Base-by-base conservation (phyloP, 2,329 filamentous ascomycete genomes). In the Dothideomycetidae sp. region DNA sequence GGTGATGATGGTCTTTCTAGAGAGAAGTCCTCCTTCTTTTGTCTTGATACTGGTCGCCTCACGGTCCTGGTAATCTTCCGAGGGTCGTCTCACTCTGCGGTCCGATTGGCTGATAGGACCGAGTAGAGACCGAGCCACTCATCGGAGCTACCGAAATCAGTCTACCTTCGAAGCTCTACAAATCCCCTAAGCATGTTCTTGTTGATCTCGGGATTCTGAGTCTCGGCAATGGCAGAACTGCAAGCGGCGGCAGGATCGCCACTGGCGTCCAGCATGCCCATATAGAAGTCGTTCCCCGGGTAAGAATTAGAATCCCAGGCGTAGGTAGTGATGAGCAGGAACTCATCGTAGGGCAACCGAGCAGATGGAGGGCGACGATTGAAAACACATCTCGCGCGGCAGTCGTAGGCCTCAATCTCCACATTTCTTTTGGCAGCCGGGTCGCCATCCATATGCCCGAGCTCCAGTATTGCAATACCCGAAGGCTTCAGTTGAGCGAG, bases 261-360 rank as follows among this genome's bases (percentile, higher is more conserved):
- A 11, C 46, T 50, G 1, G 44, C 49, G 3, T 37, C 23, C 30
- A 57, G 35, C 17, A 40, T 43, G 1, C 52, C 51, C 5, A 39
- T 23, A 51, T 53, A 57, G 33, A 53, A 57, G 40, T 57, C 52
- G 31, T 57, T 55, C 2, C 54, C 52, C 1, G 52, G 52, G 33
- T 54, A 54, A 3, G 52, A 42, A 36, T 56, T 56, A 2, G 50
- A 52, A 41, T 57, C 54, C 52, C 53, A 57, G 2, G 53, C 53
- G 43, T 53, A 56, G 29, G 46, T 53, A 33, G 55, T 29, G 14
- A 57, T 49, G 11, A 56, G 44, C 14, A 56, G 43, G 3, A 38
- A 14, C 4, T 16, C 16, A 29, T 36, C 28, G 10, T 49, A 43
- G 17, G 39, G 21, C 16, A 55, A 37, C 28, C 52, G 51, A 31